A percentile compares a stretch with the other conserved stretches of the same genome.
These are phyloP conservation scores for Poteriospumella lacustris DNA, from an alignment of 108 stramenopile species.

Conservation along the genomic window DNA sequence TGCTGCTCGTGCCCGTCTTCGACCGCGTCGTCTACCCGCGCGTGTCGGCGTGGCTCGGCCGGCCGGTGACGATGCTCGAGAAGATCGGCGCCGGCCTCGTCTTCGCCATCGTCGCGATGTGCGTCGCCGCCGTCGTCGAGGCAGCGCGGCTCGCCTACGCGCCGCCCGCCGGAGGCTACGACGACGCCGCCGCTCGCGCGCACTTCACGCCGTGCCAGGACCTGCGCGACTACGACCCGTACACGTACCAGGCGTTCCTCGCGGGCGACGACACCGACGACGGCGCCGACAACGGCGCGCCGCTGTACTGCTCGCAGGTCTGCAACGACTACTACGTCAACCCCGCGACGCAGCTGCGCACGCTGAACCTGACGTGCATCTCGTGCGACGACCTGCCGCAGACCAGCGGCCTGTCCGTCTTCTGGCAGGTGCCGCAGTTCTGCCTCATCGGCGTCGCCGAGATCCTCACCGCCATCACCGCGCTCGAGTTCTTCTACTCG, in stretches of 20 bases:
- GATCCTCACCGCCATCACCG: slow-evolving; percentile 44
- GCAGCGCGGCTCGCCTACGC: slow-evolving; percentile 1
- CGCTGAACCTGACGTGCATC: slow-evolving; percentile 32
- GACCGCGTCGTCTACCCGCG: slow-evolving; percentile 38
- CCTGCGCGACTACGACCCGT: slow-evolving; percentile 29
- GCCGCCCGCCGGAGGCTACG: slow-evolving; percentile 8
- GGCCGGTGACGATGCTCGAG: slow-evolving; percentile 27
- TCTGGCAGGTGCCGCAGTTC: slow-evolving; percentile 53
- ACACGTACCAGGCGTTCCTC: slow-evolving; percentile 22
- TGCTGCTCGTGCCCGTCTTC: slow-evolving; percentile 47
- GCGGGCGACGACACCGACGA: neutral
- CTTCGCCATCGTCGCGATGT: slow-evolving; percentile 38
- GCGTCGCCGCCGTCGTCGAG: slow-evolving; percentile 45
- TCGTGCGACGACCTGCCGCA: slow-evolving; percentile 38
- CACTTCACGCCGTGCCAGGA: slow-evolving; percentile 30
- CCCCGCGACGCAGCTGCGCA: neutral
- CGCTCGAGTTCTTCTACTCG: slow-evolving; percentile 53
- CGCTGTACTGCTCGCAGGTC: neutral
- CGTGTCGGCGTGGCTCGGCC: slow-evolving; percentile 14
- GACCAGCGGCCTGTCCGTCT: slow-evolving; percentile 26
- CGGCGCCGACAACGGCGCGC: neutral
- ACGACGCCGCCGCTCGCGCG: neutral
- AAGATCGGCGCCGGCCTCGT: slow-evolving; percentile 41
- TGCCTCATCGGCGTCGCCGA: slow-evolving; percentile 45
- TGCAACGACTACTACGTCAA: neutral